A percentile compares a stretch with the other conserved stretches of the same genome.
These are phyloP conservation scores for Phaeophleospora eucalypticola DNA, from an alignment of 2,329 filamentous ascomycete genomes.

Conservation along the genomic window DNA sequence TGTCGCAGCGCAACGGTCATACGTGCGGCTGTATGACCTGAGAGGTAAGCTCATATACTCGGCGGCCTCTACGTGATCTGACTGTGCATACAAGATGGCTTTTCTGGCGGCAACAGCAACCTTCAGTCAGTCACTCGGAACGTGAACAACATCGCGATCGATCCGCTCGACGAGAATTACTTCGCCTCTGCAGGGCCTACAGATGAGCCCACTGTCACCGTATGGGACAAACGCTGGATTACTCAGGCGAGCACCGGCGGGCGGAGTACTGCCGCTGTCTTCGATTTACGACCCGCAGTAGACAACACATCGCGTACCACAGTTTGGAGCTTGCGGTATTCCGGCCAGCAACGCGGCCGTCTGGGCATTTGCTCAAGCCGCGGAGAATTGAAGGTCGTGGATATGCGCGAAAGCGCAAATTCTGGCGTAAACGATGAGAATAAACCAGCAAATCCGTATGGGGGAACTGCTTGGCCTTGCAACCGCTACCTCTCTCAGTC, in stretches of 20 bases:
- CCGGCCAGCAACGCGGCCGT: slow-evolving; percentile 53
- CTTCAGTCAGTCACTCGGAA: slow-evolving; percentile 53
- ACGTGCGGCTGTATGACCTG: slow-evolving; percentile 72
- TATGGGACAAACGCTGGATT: slow-evolving; percentile 68
- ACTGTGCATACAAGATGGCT: slow-evolving; percentile 19
- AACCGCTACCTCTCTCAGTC: slow-evolving; percentile 44
- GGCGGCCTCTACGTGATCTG: neutral
- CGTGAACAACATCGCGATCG: slow-evolving; percentile 67
- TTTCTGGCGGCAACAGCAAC: slow-evolving; percentile 18
- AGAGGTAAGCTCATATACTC: slow-evolving; percentile 51
- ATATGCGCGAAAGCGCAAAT: slow-evolving; percentile 25
- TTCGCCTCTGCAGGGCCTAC: slow-evolving; percentile 72
- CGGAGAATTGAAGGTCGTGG: slow-evolving; percentile 52
- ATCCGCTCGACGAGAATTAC: slow-evolving; percentile 76
- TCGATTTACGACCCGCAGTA: slow-evolving; percentile 56
- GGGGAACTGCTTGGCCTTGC: slow-evolving; percentile 37
- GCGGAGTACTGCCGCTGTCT: slow-evolving; percentile 52
- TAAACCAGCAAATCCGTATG: slow-evolving; percentile 25
- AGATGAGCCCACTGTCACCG: slow-evolving; percentile 67
- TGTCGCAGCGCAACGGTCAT: slow-evolving; percentile 70
- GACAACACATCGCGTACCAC: slow-evolving; percentile 46
- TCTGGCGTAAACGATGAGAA: slow-evolving; percentile 19
- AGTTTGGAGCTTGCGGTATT: slow-evolving; percentile 62
- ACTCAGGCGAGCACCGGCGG: slow-evolving; percentile 43
- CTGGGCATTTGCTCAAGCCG: slow-evolving; percentile 57